Conservation (phyloP, 352 stramenopile species). For the Pythium aphanidermatum region DNA sequence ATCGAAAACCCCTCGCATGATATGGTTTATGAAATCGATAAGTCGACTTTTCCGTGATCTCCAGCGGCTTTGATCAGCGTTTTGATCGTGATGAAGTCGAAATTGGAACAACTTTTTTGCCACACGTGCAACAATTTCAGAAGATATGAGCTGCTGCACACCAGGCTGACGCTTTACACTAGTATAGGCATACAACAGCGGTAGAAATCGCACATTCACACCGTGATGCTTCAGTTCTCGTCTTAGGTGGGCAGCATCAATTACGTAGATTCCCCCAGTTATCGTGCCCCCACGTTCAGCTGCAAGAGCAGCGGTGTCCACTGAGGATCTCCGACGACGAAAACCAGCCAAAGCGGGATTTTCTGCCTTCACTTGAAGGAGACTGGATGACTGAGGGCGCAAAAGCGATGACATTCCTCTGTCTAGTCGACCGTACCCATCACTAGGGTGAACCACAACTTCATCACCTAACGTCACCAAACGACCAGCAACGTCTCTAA, state of each 20-base stretch:
- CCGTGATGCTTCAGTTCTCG: conserved; percentile 51
- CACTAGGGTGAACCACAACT: not conserved
- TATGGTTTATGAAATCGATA: conserved; percentile 62
- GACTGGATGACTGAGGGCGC: not conserved
- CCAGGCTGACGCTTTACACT: conserved; percentile 38
- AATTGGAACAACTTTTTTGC: conserved; percentile 74
- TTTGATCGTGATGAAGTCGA: conserved; percentile 44
- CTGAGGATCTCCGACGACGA: conserved; percentile 19
- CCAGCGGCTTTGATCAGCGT: conserved; percentile 37
- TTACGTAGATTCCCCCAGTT: no score
- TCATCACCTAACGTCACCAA: conserved; percentile 64
- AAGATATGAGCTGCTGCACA: conserved; percentile 46
- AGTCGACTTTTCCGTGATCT: conserved; percentile 43
- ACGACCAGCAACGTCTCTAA: conserved; percentile 44
- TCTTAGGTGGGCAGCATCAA: conserved; percentile 56
- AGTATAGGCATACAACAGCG: conserved; percentile 52
- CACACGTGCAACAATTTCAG: conserved; percentile 62
- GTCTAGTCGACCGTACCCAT: not conserved
- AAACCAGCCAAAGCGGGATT: not conserved
- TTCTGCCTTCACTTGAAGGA: not conserved
- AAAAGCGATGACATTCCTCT: conserved; percentile 1
- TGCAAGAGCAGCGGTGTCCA: conserved; percentile 23
- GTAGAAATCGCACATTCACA: conserved; percentile 65
- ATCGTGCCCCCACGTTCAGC: conserved; percentile 11
- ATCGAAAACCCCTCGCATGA: conserved; percentile 50